Evolutionary conservation across 768 basidiomycete species (phyloP).

Genomic region (Macrolepiota albuminosa): DNA sequence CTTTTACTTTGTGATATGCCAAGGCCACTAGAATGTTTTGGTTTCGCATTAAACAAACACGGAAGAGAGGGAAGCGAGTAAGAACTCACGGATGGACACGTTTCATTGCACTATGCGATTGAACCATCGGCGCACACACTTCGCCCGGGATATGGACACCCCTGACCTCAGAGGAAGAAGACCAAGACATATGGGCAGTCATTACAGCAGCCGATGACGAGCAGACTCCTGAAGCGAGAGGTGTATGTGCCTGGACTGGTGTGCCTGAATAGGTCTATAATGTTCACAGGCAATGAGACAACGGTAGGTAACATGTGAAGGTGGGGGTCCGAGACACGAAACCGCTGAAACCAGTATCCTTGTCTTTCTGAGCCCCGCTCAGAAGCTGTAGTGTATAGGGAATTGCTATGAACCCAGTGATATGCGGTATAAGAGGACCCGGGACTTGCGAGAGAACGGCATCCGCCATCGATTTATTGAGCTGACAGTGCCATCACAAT

Average conservation of each 20-base stretch:
- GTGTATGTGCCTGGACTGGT: neutral
- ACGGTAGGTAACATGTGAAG: conserved; percentile 8
- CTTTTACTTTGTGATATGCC: neutral
- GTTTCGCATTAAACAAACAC: neutral
- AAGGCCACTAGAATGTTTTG: conserved; percentile 7
- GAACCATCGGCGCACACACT: neutral
- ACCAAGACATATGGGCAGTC: neutral
- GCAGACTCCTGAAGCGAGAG: neutral
- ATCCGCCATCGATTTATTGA: conserved; percentile 2
- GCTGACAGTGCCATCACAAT: conserved; percentile 5
- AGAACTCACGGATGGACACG: conserved; percentile 1
- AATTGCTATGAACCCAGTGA: neutral
- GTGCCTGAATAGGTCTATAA: conserved; percentile 2
- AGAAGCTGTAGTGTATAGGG: conserved; percentile 2
- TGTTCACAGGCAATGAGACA: conserved; percentile 5
- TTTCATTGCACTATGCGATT: neutral
- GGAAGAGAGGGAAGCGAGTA: conserved; percentile 7
- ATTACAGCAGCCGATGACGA: neutral
- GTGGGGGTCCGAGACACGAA: conserved; percentile 7
- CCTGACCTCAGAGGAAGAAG: neutral
- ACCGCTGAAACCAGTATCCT: neutral
- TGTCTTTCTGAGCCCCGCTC: neutral
- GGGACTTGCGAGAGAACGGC: neutral
- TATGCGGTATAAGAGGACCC: neutral
- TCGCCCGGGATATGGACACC: neutral